Base-by-base conservation (phyloP, 2,329 filamentous ascomycete species). In the Sporothrix curviconia region DNA sequence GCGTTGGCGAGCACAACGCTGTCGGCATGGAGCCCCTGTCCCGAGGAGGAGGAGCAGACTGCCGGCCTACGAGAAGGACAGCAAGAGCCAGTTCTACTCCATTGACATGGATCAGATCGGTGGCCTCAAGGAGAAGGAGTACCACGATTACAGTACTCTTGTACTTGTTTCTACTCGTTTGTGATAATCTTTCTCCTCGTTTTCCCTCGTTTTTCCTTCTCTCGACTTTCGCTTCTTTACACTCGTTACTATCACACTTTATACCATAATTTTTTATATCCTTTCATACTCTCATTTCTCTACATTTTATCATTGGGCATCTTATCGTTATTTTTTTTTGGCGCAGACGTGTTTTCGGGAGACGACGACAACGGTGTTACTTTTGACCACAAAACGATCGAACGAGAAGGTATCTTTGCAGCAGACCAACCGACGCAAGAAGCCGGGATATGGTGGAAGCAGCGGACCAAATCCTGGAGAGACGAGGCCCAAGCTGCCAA, bases 91-190 rank as follows among this genome's bases (percentile, higher is more conserved):
- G 64, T 97, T 96, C 75, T 89, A 96, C 71, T 94, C 91, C 3
- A 84, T 99, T 66, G 92, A 99, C 70, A 88, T 99, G 71, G 89
- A 97, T 66, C 84, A 90, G 63, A 95, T 97, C 69, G 94, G 94
- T 53, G 94, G 94, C 14, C 77, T 97, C 65, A 95, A 92, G 74
- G 94, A 97, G 79, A 96, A 95, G 79, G 82, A 87, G 64, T 72
- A 72, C 64, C 64, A 66, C 56, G 67, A 71, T 55, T 73, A 70
- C 63, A 66, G 54, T 22, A 19, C 15, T 51, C 28, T 39, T 28
- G 32, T 30, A 11, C 19, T 32, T 56, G 14, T 49, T 14, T 43
- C 51, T n/a, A n/a, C n/a, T n/a, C n/a, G n/a, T n/a, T n/a, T n/a
- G n/a, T n/a, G n/a, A n/a, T n/a, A n/a, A n/a, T n/a, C n/a, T 36